Base-by-base conservation (phyloP, 2,329 filamentous ascomycete species). In the Orbilia blumenaviensis region DNA sequence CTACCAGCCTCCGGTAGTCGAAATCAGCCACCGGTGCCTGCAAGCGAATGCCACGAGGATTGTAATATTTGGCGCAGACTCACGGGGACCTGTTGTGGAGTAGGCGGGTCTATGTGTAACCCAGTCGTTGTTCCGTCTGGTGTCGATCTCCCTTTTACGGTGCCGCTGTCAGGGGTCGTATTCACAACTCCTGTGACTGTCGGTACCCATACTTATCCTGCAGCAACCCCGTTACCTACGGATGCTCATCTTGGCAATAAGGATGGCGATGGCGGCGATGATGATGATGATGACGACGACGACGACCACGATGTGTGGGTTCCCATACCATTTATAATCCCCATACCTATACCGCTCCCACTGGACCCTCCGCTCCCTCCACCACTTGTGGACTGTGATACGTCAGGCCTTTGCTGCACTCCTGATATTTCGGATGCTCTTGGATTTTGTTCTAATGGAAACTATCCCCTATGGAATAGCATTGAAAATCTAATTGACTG, bases 51-150 rank as follows among this genome's bases (percentile, higher is more conserved):
- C 50, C n/a, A n/a, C 2, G n/a, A 54, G 21, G 23, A 27, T 9
- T 54, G 50, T n/a, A 29, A 54, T 29, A 16, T 54, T 2, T 54
- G 21, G 18, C 23, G 50, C 7, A 5, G 21, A 54, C 50, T 54
- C 18, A 54, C 50, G 7, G 23, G 18, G n/a, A 54, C 50, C 25
- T 54, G 50, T n/a, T 54, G 50, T 34, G 50, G 50, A 54, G 50
- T 54, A 5, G 50, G 50, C 9, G 50, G 50, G 50, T 16, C 50
- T 27, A 34, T 27, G n/a, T 27, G 18, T 27, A 54, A 54, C 16
- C 50, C 25, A 32, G 50, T 54, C 27, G 25, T 54, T 29, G 27
- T 54, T 2, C 50, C 50, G 23, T 27, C 21, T 9, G 50, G 50
- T 8, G 50, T 54, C 32, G 21, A 25, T 9, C 25, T 54, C 7